Evolutionary conservation across 169 alveolate genomes (phyloP), one percentile per base, ranked within the genome.

Genomic region (Eimeria acervulina): DNA sequence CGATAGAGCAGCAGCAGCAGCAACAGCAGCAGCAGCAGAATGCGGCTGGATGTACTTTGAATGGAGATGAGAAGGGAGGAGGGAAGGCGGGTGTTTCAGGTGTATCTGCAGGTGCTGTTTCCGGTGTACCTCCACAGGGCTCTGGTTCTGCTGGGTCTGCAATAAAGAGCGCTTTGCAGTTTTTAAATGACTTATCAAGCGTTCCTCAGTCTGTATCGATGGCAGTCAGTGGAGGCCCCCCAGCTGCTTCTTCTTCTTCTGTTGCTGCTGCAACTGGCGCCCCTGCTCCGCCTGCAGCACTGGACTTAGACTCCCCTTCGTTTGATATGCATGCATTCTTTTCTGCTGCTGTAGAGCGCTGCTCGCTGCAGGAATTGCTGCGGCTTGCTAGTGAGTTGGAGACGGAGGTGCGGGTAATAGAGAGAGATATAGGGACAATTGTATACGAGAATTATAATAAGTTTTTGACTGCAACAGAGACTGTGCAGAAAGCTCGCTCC

Each of bases 371-470:
- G 59, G 81, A 92, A 33, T 70, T 92, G 38, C 72, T 92, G 92
- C 95, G 84, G 72, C 83, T 68, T 15, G 47, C 55, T 47, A 51
- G 42, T 51, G 81, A 76, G 85, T 84, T 97, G 42, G 63, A 93
- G 51, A 93, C 70, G 44, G 98, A 97, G 74, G 97, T 97, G 63
- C 94, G 96, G 74, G 90, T 96, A 31, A 72, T 96, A 31, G 99
- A 98, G 84, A 95, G 97, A 36, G 98, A 97, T 70, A 97, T 98
- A 91, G 98, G 98, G 94, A 96, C 99, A 26, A 93, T 98, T 38
- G 99, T 98, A 2, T 98, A 98, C 94, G 98, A 98, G 76, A 98
- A 98, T 96, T 98, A 98, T 90, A 97, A 95, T 44, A 98, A 98
- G 95, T 98, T 98, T 97, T 97, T 98, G 23, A 91, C 97, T 19